Evolutionary conservation across 176 grass and related monocot species (phyloP).

Genomic region (barley (Hordeum vulgare)): DNA sequence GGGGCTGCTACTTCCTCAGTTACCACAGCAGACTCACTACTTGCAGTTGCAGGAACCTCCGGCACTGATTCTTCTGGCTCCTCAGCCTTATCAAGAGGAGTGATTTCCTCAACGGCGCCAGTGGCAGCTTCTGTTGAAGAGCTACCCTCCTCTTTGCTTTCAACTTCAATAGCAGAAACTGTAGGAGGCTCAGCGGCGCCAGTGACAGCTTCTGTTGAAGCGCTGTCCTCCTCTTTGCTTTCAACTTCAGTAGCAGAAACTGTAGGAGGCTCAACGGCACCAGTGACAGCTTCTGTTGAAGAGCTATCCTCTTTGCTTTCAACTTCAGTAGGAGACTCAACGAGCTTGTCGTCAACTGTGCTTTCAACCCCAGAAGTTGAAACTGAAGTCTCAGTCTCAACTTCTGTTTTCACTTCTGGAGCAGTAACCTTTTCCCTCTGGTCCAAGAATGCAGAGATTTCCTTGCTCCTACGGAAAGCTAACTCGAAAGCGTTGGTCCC

Average conservation of each 20-base stretch:
- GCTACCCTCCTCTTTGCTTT: slow-evolving; percentile 8
- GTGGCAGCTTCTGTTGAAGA: slow-evolving; percentile 16
- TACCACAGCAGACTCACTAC: slow-evolving; percentile 2
- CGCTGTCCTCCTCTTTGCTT: slow-evolving; percentile 13
- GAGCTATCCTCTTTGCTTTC: slow-evolving; percentile 22
- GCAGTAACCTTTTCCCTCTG: slow-evolving; percentile 37
- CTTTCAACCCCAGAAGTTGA: slow-evolving; percentile 14
- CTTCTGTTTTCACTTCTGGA: slow-evolving; percentile 22
- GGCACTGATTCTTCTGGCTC: slow-evolving; percentile 28
- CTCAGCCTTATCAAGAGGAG: neutral
- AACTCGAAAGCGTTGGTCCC: slow-evolving; percentile 46
- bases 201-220: slow-evolving; percentile 12
- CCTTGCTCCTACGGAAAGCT: slow-evolving; percentile 67
- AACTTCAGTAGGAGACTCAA: slow-evolving; percentile 33
- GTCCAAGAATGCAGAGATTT: slow-evolving; percentile 67
- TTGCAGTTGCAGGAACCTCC: slow-evolving; percentile 34
- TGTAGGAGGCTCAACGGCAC: neutral
- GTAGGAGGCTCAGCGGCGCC: neutral
- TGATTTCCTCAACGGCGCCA: neutral
- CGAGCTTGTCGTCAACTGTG: slow-evolving; percentile 3
- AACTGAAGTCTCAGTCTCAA: slow-evolving; percentile 27
- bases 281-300: slow-evolving; percentile 15
- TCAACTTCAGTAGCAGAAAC: slow-evolving; percentile 27
- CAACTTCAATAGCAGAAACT: slow-evolving; percentile 27
- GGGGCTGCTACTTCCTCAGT: slow-evolving; percentile 17